Conservation (phyloP, 345 rosid genomes). For the Lumnitzera racemosa region DNA sequence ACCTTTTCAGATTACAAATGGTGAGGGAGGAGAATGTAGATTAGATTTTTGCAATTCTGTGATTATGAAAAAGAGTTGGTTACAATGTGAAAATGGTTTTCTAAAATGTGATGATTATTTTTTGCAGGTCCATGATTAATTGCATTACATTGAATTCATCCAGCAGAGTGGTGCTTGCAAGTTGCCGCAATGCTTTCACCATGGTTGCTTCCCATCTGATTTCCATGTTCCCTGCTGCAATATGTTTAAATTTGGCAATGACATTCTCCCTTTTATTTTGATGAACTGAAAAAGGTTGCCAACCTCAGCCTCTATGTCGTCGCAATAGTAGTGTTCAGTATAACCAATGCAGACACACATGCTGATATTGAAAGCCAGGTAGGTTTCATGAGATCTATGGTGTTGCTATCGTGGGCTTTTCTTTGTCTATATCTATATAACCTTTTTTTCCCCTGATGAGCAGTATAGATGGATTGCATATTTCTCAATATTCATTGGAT, state of each 20-base stretch:
- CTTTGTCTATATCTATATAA: too few relatives aligned
- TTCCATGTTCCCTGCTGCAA: constrained; percentile 9
- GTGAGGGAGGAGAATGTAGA: too few relatives aligned
- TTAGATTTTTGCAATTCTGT: too few relatives aligned
- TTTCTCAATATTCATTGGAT: constrained; percentile 61
- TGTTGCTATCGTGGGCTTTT: not conserved
- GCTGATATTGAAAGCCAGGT: constrained; percentile 78
- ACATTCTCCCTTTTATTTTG: constrained; percentile 7
- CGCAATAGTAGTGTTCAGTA: constrained; percentile 63
- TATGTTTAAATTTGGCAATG: constrained; percentile 3
- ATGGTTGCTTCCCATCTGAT: constrained; percentile 46
- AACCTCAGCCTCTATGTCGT: constrained; percentile 78
- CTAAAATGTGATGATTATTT: constrained; percentile 5
- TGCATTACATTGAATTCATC: constrained; percentile 84
- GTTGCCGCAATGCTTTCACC: constrained; percentile 95
- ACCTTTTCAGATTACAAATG: too few relatives aligned
- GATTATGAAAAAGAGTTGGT: not conserved
- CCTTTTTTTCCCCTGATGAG: constrained; percentile 8
- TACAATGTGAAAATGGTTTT: not conserved
- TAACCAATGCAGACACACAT: constrained; percentile 36
- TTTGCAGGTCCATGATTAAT: constrained; percentile 82
- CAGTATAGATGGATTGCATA: constrained; percentile 98
- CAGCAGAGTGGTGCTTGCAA: constrained; percentile 76
- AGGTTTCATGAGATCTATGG: constrained; percentile 5
- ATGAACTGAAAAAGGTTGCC: constrained; percentile 50